Base-by-base conservation (phyloP, 352 stramenopile species). In the Blastocystis sp. region DNA sequence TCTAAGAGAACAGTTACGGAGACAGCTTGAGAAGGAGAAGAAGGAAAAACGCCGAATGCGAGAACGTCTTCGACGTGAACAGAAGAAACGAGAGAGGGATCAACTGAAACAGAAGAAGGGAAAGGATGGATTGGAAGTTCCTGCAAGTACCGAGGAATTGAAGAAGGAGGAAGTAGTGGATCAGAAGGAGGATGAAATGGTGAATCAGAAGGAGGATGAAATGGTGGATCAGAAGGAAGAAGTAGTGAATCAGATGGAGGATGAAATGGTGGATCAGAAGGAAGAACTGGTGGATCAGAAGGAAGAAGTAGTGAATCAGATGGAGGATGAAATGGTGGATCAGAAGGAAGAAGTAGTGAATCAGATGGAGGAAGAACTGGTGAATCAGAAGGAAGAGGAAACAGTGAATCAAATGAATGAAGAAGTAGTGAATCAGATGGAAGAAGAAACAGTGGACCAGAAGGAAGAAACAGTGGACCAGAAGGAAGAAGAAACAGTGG, bases 341-440 rank as follows among this genome's bases (percentile, higher is more conserved):
- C 39, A 35, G 65, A 27, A 75, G 11, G 35, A 75, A 54, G 42
- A 75, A 54, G 61, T 52, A 21, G 61, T 27, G 61, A 73, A 73
- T 11, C 7, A 32, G 11, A 37, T 43, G 59, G 14, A 71, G 59
- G 14, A n/a, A 71, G 14, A 37, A n/a, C 24, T 32, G 37, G 32
- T 32, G 32, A 75, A 75, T 14, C 12, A 9, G 7, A 46, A 46
- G n/a, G 6, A 75, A n/a, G 6, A 9, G 21, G 7, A n/a, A 21
- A 27, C 56, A 51, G 39, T 63, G 56, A 42, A 87, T 27, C 7
- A 88, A 37, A n/a, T 67, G 37, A 9, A 88, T 21, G 21, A 88
- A 43, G 42, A 88, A 29, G 49, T 88, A 24, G 56, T 86, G 7
- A 52, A 88, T n/a, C 27, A 71, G 61, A 24, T 89, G 7, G 58